phyloP scores from a whole-genome alignment of 352 stramenopile species.

The Phytophthora macrochlamydospora region DNA sequence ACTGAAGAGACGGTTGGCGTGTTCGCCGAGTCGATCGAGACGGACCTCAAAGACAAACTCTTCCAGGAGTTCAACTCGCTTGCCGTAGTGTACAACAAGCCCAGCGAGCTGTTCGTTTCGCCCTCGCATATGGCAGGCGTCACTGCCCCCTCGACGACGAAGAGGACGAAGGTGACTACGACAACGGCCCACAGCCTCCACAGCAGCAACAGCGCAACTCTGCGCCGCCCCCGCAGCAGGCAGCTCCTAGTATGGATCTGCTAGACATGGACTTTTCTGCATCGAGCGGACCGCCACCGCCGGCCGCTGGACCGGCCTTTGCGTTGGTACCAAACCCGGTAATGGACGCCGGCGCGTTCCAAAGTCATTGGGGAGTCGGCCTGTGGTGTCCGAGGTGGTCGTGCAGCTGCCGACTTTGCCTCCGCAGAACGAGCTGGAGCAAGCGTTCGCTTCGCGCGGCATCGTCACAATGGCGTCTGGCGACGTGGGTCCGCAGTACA shows the following conservation, averaged over 20 bases:
- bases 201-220: slow-evolving; percentile 56
- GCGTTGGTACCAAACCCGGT: slow-evolving; percentile 61
- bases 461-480: slow-evolving; percentile 85
- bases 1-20: slow-evolving; percentile 84
- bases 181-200: slow-evolving; percentile 31
- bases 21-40: slow-evolving; percentile 85
- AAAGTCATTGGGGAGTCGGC: slow-evolving; percentile 71
- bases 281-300: slow-evolving; percentile 16
- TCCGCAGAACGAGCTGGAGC: slow-evolving; percentile 68
- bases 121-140: slow-evolving; percentile 59
- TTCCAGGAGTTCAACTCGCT: slow-evolving; percentile 99
- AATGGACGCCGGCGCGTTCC: slow-evolving; percentile 80
- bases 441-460: slow-evolving; percentile 53
- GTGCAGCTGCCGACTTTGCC: slow-evolving; percentile 66
- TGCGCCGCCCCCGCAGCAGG: slow-evolving; percentile 24
- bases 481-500: slow-evolving; percentile 81
- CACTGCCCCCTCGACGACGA: slow-evolving; percentile 42
- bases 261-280: slow-evolving; percentile 82
- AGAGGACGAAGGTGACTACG: slow-evolving; percentile 40
- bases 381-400: slow-evolving; percentile 64
- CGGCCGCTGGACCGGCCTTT: slow-evolving; percentile 37
- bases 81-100: slow-evolving; percentile 97
- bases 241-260: slow-evolving; percentile 60
- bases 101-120: slow-evolving; percentile 95
- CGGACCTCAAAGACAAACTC: slow-evolving; percentile 86